These are phyloP conservation scores for Ballota nigra DNA, from an alignment of 257 asterid genomes.

Conservation along the genomic window DNA sequence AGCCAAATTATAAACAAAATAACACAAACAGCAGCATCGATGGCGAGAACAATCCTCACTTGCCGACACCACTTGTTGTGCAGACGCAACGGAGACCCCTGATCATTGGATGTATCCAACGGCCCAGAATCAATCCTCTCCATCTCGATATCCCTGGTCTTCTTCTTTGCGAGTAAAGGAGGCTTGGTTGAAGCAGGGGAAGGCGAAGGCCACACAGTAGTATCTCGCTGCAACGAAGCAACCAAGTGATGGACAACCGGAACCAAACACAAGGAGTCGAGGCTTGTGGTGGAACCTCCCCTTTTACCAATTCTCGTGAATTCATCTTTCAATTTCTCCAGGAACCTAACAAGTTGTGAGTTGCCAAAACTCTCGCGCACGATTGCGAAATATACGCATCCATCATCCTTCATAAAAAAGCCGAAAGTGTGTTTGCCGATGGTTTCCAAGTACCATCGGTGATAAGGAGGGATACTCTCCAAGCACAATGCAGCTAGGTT, in stretches of 20 bases:
- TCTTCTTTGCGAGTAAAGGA: constrained; percentile 67
- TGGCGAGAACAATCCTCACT: constrained; percentile 55
- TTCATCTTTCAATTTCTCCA: constrained; percentile 54
- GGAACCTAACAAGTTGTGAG: constrained; percentile 39
- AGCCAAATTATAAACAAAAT: constrained; percentile 66
- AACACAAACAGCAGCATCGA: constrained; percentile 60
- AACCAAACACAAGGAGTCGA: constrained; percentile 34
- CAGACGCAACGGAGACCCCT: constrained; percentile 30
- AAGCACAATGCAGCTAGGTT: constrained; percentile 58
- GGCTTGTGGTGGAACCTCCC: constrained; percentile 41
- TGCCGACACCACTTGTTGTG: constrained; percentile 63
- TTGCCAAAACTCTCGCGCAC: constrained; percentile 46
- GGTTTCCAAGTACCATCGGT: constrained; percentile 70
- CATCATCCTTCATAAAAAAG: constrained; percentile 55
- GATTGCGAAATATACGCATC: constrained; percentile 54
- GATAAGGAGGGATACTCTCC: constrained; percentile 67
- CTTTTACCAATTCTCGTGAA: constrained; percentile 37
- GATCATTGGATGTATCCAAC: constrained; percentile 25
- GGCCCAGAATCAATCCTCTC: constrained; percentile 40
- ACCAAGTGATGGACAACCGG: constrained; percentile 42
- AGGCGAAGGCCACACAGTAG: constrained; percentile 26
- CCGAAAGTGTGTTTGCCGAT: constrained; percentile 44
- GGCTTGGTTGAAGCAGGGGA: constrained; percentile 55
- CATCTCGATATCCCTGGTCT: constrained; percentile 51
- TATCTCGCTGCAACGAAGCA: constrained; percentile 38